A percentile compares a stretch with the other conserved stretches of the same genome.
Evolutionary conservation across 1,284 basidiomycete genomes (phyloP).

Genomic region (Marasmius tenuissimus): DNA sequence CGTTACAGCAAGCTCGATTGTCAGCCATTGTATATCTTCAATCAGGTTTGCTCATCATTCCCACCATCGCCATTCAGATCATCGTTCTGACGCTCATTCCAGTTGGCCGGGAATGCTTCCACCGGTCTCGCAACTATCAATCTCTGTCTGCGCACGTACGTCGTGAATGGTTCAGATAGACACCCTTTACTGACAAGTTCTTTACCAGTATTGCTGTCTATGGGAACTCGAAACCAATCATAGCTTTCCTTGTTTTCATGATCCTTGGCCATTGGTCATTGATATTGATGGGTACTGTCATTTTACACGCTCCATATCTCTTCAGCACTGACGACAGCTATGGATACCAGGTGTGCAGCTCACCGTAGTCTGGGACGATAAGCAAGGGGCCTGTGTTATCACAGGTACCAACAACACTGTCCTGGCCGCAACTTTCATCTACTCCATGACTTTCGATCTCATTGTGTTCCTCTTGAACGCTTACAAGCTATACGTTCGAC

Average conservation of each 20-base stretch:
- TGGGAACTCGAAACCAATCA: conserved; percentile 37
- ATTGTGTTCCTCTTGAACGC: conserved; percentile 59
- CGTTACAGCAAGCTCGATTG: conserved; percentile 53
- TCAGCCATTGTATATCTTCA: conserved; percentile 70
- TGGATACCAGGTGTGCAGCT: conserved; percentile 51
- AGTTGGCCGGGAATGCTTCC: conserved; percentile 53
- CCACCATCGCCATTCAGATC: conserved; percentile 7
- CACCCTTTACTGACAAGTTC: neutral
- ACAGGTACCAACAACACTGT: conserved; percentile 55
- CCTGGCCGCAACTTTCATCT: conserved; percentile 65
- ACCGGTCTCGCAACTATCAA: conserved; percentile 77
- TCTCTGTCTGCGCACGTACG: conserved; percentile 73
- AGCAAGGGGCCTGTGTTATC: conserved; percentile 48
- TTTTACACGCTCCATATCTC: neutral
- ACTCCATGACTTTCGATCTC: conserved; percentile 73
- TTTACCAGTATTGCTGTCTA: conserved; percentile 16
- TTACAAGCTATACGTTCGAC: conserved; percentile 51
- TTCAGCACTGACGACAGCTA: neutral
- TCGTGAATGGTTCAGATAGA: conserved; percentile 8
- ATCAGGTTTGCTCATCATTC: conserved; percentile 42
- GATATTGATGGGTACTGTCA: conserved; percentile 58
- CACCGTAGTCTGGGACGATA: conserved; percentile 50
- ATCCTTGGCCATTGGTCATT: conserved; percentile 76
- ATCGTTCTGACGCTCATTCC: neutral
- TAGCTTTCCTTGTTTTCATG: conserved; percentile 48